A percentile compares a stretch with the other conserved stretches of the same genome.
phyloP scores from a whole-genome alignment of 139 green algal species.

The Astrephomene gubernaculifera region DNA sequence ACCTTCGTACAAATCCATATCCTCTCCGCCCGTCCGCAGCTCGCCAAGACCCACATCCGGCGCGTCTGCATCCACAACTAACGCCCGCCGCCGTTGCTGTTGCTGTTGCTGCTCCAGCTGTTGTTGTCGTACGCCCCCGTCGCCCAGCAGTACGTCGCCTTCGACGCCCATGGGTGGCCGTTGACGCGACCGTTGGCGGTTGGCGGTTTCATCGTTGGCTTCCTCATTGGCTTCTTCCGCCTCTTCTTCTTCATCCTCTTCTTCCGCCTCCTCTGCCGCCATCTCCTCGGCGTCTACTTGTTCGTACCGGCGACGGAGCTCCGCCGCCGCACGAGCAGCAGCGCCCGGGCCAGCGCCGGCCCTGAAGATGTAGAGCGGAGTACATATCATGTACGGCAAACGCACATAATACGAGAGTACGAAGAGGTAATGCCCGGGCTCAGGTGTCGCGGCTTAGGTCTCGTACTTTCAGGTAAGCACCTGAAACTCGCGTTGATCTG shows the following conservation, averaged over 20 bases:
- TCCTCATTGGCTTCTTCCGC: background rate
- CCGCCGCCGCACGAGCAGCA: background rate
- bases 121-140: no score
- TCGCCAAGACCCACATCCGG: background rate
- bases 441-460: no score
- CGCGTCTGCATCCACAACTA: slow-evolving; percentile 1
- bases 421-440: no score
- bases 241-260: background rate
- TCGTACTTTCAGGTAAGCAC: no score
- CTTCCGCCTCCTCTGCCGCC: slow-evolving; percentile 9
- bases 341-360: background rate
- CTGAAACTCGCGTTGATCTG: no score
- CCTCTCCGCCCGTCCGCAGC: no score
- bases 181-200: background rate
- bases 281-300: slow-evolving; percentile 6
- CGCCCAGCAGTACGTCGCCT: slow-evolving; percentile 15
- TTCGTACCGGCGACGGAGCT: background rate
- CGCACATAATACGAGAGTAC: no score
- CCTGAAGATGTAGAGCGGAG: background rate
- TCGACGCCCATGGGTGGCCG: background rate
- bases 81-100: background rate
- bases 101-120: background rate
- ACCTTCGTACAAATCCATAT: no score
- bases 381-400: no score
- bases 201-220: background rate